A percentile compares a stretch with the other conserved stretches of the same genome.
Evolutionary conservation across 73 alveolate genomes (phyloP).

Genomic region (Paramecium primaurelia): DNA sequence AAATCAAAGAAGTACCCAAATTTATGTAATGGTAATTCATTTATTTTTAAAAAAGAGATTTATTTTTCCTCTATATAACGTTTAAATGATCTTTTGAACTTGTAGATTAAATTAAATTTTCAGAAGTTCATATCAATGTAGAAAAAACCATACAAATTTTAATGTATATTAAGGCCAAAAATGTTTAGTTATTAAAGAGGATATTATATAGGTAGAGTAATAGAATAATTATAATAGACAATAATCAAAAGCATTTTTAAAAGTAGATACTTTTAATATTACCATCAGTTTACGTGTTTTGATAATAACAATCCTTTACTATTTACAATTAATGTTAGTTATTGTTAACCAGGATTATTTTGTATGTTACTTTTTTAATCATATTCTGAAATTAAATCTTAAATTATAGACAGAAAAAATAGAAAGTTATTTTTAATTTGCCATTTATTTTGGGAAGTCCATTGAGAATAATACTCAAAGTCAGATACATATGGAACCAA

Average conservation of each 20-base stretch:
- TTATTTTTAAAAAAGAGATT: neutral
- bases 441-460: constrained; percentile 23
- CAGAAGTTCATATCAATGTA: neutral
- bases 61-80: constrained; percentile 1
- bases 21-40: neutral
- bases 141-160: constrained; percentile 26
- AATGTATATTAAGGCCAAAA: constrained; percentile 14
- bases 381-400: neutral
- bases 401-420: neutral
- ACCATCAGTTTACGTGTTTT: neutral
- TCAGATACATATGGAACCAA: constrained; percentile 13
- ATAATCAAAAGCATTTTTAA: neutral
- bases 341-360: neutral
- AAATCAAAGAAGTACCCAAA: neutral
- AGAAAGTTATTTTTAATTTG: neutral
- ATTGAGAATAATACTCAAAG: neutral
- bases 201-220: constrained; percentile 29
- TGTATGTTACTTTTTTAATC: neutral
- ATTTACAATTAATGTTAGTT: neutral
- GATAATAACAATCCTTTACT: neutral
- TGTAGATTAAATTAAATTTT: constrained; percentile 10
- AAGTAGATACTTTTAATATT: no score
- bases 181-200: constrained; percentile 31
- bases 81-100: neutral
- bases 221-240: neutral